Base-by-base conservation (phyloP, 768 basidiomycete genomes). In the Myochromella boudieri region DNA sequence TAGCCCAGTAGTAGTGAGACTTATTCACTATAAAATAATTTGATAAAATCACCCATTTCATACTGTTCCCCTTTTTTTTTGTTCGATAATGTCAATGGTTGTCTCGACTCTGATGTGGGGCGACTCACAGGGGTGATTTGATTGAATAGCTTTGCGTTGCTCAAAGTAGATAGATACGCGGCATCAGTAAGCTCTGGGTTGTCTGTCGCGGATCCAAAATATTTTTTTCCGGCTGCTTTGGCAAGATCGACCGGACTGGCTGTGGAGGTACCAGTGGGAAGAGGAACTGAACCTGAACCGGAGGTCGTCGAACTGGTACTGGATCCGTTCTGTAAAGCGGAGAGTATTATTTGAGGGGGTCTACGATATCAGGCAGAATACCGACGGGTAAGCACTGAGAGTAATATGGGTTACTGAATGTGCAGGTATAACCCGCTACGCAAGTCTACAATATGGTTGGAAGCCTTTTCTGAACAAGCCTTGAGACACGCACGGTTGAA, bases 121-220 rank as follows among this genome's bases (percentile, higher is more conserved):
- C 15, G 41, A 28, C 37, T 11, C 39, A 68, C 77, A 25, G 79
- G 68, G 1, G 79, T 80, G 50, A 81, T 59, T 53, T 77, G 75
- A 17, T 66, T 65, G 53, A 78, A 78, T 48, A 70, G 63, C 6
- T 50, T 60, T 36, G 53, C 65, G 58, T 77, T 67, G 51, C 64
- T 60, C 31, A 78, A 64, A 42, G 65, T 60, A 6, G 66, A 60
- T 10, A 66, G 62, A 58, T 78, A 78, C 1, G 71, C 54, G 1
- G 64, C 52, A 54, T 77, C 71, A 10, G 62, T 70, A 29, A 77
- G 64, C 56, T 77, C 76, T 31, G 63, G 60, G 55, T 75, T 75
- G 58, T 78, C 76, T 2, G 75, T 77, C 24, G 77, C 77, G 15
- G 71, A 67, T 17, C 76, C 77, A 47, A 78, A 78, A 63, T 77